Percentiles rank a stretch among this genome's conserved stretches.
These are phyloP conservation scores for Phytophthora boehmeriae DNA, from an alignment of 352 stramenopile genomes.

Conservation along the genomic window DNA sequence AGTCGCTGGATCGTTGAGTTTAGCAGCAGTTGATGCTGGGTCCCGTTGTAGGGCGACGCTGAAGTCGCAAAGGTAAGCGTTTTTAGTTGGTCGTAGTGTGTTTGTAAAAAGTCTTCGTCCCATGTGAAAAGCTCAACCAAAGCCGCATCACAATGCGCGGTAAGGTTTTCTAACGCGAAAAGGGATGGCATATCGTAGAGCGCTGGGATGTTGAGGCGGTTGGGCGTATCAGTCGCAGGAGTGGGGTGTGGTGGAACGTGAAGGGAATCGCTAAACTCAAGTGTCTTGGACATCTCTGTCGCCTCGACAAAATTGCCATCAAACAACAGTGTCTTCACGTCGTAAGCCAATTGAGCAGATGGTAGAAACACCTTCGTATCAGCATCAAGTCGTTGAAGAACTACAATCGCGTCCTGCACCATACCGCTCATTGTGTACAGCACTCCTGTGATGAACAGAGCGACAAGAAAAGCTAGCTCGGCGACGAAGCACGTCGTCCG, in stretches of 20 bases:
- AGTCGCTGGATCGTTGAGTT: slow-evolving; percentile 48
- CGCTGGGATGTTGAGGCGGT: slow-evolving; percentile 42
- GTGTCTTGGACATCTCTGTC: slow-evolving; percentile 28
- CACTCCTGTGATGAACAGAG: slow-evolving; percentile 50
- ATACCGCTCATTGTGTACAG: slow-evolving; percentile 57
- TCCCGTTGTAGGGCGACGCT: slow-evolving; percentile 57
- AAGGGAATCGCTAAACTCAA: slow-evolving; percentile 70
- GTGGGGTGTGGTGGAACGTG: slow-evolving; percentile 67
- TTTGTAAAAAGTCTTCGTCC: slow-evolving; percentile 47
- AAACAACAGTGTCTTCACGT: slow-evolving; percentile 45
- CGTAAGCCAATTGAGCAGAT: slow-evolving; percentile 13
- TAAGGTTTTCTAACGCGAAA: slow-evolving; percentile 40
- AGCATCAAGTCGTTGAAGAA: slow-evolving; percentile 42
- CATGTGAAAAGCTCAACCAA: slow-evolving; percentile 57
- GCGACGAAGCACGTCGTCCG: slow-evolving; percentile 50
- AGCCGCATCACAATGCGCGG: slow-evolving; percentile 20
- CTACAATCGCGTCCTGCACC: slow-evolving; percentile 52
- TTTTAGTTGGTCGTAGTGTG: slow-evolving; percentile 32
- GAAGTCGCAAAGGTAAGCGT: slow-evolving; percentile 42
- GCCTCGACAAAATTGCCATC: slow-evolving; percentile 52
- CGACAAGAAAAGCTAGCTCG: slow-evolving; percentile 48
- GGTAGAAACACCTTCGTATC: slow-evolving; percentile 42
- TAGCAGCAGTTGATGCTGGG: slow-evolving; percentile 47
- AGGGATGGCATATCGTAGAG: slow-evolving; percentile 60
- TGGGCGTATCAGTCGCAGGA: slow-evolving; percentile 38